Conservation (phyloP, 371 early-diverging fungal genomes). For the Basidiobolus meristosporus region DNA sequence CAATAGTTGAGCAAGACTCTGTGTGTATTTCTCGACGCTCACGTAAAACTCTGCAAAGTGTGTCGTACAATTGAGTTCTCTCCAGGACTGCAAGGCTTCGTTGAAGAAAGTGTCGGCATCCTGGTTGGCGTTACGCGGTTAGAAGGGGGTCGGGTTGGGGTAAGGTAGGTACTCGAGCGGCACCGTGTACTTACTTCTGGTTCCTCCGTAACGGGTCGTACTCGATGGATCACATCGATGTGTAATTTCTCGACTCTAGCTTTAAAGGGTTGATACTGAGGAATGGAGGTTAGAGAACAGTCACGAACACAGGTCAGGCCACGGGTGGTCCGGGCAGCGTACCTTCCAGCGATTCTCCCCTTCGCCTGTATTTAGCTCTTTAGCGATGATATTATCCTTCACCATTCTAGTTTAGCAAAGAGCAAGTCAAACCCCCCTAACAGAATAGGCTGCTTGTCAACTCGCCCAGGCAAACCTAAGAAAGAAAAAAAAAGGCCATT, state of each 20-base stretch:
- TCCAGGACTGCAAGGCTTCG: slow-evolving; percentile 55
- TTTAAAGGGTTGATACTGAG: slow-evolving; percentile 60
- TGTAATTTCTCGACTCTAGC: slow-evolving; percentile 52
- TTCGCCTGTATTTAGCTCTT: slow-evolving; percentile 31
- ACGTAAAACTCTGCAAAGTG: slow-evolving; percentile 47
- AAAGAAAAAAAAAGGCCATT: too few species aligned
- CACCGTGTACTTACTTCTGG: slow-evolving; percentile 29
- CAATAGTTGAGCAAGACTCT: slow-evolving; percentile 67
- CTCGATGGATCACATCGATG: slow-evolving; percentile 38
- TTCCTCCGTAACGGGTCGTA: slow-evolving; percentile 23
- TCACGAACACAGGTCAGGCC: background rate
- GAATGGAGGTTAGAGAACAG: background rate
- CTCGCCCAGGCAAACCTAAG: too few species aligned
- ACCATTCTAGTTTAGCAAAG: too few species aligned
- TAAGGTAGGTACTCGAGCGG: too few species aligned
- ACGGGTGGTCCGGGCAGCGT: too few species aligned
- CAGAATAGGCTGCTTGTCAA: too few species aligned
- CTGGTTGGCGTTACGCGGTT: slow-evolving; percentile 5
- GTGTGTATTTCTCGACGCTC: slow-evolving; percentile 36
- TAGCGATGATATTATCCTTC: slow-evolving; percentile 11
- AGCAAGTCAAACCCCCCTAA: too few species aligned
- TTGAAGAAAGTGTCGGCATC: slow-evolving; percentile 64
- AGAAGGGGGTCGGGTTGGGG: background rate
- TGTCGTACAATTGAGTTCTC: slow-evolving; percentile 69
- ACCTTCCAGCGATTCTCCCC: slow-evolving; percentile 43